A percentile compares a stretch with the other conserved stretches of the same genome.
Evolutionary conservation across 176 grass and related monocot species (phyloP).

Genomic region (Saccharum spontaneum): DNA sequence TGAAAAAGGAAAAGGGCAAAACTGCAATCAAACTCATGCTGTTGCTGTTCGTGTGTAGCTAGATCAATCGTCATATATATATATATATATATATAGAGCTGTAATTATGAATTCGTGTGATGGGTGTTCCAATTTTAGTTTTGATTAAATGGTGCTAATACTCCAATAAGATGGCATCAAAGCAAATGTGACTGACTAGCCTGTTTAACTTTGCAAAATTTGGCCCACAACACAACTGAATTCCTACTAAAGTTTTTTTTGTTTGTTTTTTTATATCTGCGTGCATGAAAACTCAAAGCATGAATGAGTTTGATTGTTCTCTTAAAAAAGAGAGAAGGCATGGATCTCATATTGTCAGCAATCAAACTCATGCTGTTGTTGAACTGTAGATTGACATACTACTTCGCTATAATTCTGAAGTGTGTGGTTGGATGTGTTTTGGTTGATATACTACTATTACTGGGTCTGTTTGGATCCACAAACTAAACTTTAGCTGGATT

Average conservation of each 20-base stretch:
- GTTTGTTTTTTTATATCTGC: background rate
- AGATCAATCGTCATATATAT: background rate
- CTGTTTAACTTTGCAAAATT: background rate
- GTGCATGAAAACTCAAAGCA: background rate
- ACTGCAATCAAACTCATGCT: constrained; percentile 4
- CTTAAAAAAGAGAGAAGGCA: too few relatives aligned
- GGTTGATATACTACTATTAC: background rate
- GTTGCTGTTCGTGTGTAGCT: background rate
- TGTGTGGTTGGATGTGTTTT: background rate
- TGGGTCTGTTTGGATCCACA: too few relatives aligned
- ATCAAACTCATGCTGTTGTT: background rate
- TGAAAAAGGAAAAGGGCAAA: background rate
- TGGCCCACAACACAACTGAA: background rate
- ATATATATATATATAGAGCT: background rate
- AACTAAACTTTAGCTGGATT: too few relatives aligned
- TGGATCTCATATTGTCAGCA: background rate
- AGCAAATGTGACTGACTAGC: background rate
- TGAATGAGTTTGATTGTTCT: background rate
- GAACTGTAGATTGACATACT: background rate
- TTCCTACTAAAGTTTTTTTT: background rate
- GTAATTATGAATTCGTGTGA: background rate
- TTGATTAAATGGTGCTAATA: background rate
- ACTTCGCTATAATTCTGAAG: background rate
- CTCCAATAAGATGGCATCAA: background rate
- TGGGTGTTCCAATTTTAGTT: background rate